A percentile compares a stretch with the other conserved stretches of the same genome.
Evolutionary conservation across 2,329 filamentous ascomycete species (phyloP).

Genomic region (Trichoderma polysporum): DNA sequence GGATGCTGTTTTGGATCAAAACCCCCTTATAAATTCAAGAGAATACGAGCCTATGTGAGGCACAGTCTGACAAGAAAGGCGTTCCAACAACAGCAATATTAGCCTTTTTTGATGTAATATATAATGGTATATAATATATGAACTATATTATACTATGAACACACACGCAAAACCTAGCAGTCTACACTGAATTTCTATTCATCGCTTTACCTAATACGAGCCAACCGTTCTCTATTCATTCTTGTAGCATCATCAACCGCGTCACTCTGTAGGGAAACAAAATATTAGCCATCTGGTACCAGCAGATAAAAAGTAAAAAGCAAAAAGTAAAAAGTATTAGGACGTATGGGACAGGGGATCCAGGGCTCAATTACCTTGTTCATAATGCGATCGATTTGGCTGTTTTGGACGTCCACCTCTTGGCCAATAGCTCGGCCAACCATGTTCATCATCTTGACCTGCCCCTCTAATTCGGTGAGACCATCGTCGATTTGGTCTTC

Average conservation of each 20-base stretch:
- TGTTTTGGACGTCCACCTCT: conserved; percentile 76
- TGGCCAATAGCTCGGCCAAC: conserved; percentile 71
- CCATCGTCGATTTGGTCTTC: conserved; percentile 57
- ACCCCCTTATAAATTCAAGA: neutral
- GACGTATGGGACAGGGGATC: neutral
- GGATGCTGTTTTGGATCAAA: neutral
- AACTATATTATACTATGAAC: neutral
- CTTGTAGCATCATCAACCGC: conserved; percentile 77
- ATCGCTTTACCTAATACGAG: conserved; percentile 52
- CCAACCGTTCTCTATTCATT: conserved; percentile 71
- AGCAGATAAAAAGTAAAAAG: neutral
- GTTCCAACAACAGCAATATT: neutral
- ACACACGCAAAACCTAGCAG: neutral
- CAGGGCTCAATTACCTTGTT: conserved; percentile 60
- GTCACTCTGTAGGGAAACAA: conserved; percentile 61
- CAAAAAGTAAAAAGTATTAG: too few species aligned
- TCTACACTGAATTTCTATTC: neutral
- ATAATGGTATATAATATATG: neutral
- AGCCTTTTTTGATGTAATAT: neutral
- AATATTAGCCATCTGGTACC: conserved; percentile 31
- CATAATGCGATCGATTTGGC: conserved; percentile 70
- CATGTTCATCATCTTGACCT: conserved; percentile 69
- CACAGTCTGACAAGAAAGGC: neutral
- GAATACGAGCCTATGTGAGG: neutral
- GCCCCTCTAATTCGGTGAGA: conserved; percentile 65